Conservation (phyloP, 2,329 filamentous ascomycete species). For the Venturia aucupariae region DNA sequence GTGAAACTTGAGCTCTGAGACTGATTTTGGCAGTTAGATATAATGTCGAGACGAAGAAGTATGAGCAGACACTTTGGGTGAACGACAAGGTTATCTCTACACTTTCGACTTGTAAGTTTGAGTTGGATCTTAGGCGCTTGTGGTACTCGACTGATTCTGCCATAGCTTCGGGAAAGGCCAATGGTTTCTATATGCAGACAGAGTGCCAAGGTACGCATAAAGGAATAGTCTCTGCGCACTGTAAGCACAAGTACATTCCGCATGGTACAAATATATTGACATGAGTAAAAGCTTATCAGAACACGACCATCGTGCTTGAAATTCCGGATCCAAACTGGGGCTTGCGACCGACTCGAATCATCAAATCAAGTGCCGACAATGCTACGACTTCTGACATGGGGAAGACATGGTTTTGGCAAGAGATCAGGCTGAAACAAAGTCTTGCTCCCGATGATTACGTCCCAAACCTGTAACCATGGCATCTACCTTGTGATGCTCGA, state of each 20-base stretch:
- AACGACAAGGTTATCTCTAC: constrained; percentile 9
- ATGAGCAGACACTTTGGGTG: constrained; percentile 7
- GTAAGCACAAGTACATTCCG: not conserved
- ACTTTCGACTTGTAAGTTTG: not conserved
- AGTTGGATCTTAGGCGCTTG: not conserved
- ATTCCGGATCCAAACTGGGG: not conserved
- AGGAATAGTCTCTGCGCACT: constrained; percentile 6
- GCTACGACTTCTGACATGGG: constrained; percentile 2
- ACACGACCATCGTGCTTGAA: constrained; percentile 7
- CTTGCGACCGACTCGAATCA: not conserved
- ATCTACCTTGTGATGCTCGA: not conserved
- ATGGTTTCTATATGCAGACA: constrained; percentile 7
- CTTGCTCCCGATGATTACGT: constrained; percentile 3
- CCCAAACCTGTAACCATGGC: not conserved
- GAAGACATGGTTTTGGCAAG: constrained; percentile 1
- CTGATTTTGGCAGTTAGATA: not conserved
- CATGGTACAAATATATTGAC: not conserved
- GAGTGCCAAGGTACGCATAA: constrained; percentile 9
- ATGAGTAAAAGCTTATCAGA: not conserved
- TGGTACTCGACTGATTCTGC: not conserved
- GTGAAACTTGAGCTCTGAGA: not conserved
- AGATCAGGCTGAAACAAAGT: constrained; percentile 9
- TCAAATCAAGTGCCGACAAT: constrained; percentile 1
- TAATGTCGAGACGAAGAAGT: constrained; percentile 1
- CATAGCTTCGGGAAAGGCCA: constrained; percentile 6